Evolutionary conservation across 495 filamentous ascomycete species (phyloP), one percentile per base, ranked within the genome.

Genomic region (Neurospora sublineolata): DNA sequence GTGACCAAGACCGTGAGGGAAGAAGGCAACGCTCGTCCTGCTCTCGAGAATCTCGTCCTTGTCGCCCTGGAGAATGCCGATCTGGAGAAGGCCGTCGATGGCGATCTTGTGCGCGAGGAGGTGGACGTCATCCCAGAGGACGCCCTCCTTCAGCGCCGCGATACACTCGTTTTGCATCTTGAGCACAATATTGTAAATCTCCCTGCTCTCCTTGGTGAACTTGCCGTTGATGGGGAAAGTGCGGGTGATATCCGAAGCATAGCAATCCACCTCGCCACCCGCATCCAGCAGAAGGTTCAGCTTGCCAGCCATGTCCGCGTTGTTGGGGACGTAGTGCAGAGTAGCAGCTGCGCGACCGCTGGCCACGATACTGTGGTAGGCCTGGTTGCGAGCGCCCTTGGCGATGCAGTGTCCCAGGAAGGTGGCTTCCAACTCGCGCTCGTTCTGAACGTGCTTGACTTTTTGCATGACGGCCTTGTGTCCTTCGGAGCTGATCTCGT

Each of bases 1-100:
- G 78, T 97, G 93, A 0, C 94, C 94, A 5, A 97, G 84, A 7
- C 94, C 94, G 77, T 97, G 94, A 5, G 94, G 94, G 78, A 97
- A 91, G 83, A 97, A 97, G 7, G 94, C 93, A 3, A 91, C 89
- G 73, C 91, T 94, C 44, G 92, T 90, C 58, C 93, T 83, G 68
- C 85, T 86, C 40, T 87, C 86, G 74, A 97, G 84, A 68, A 97
- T 88, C 73, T 94, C 92, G 12, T 92, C 87, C 37, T 82, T 83
- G 23, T 87, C 83, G 30, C 89, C 89, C 72, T 88, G 85, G 44
- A 97, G 80, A 68, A 97, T 91, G 0, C 93, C 93, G 9, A 97
- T 80, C 38, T 86, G 82, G 70, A 93, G 79, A 73, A 97, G 79
- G 7, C 94, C 94, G 27, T 89, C 86, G 73, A 96, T 95, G 37